Conservation (phyloP, 2,329 filamentous ascomycete species). For the Magnaporthiopsis rhizophila region DNA sequence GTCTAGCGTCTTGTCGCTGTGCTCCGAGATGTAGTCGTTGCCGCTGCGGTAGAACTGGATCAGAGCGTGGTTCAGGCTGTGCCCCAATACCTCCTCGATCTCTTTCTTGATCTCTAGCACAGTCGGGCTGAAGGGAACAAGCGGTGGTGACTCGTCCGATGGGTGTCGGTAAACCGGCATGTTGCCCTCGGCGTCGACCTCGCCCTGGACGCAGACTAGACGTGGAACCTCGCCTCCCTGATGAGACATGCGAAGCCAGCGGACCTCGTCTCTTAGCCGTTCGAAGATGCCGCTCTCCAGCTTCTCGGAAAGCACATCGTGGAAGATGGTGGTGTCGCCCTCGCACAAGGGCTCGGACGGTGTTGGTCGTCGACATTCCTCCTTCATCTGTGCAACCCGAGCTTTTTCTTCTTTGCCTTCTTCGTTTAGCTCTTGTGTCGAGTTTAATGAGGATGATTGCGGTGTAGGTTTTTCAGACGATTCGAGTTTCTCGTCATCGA, state of each 20-base stretch:
- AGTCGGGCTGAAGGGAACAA: slow-evolving; percentile 66
- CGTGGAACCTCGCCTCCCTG: slow-evolving; percentile 86
- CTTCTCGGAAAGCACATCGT: slow-evolving; percentile 55
- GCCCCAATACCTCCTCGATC: slow-evolving; percentile 66
- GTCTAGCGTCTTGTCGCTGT: slow-evolving; percentile 94
- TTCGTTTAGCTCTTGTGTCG: neutral
- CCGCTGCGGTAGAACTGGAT: slow-evolving; percentile 91
- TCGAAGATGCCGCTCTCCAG: slow-evolving; percentile 58
- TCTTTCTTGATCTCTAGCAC: slow-evolving; percentile 60
- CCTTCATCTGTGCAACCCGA: neutral
- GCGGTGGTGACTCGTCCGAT: slow-evolving; percentile 73
- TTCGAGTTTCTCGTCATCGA: neutral
- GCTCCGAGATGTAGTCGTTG: slow-evolving; percentile 88
- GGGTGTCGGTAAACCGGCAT: slow-evolving; percentile 94
- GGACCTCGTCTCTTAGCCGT: slow-evolving; percentile 63
- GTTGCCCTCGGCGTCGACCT: slow-evolving; percentile 57
- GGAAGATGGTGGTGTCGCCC: slow-evolving; percentile 69
- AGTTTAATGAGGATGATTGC: neutral
- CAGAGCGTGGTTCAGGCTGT: slow-evolving; percentile 80
- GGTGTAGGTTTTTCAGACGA: neutral
- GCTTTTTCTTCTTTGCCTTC: neutral
- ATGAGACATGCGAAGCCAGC: slow-evolving; percentile 89
- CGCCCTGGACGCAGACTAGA: slow-evolving; percentile 82
- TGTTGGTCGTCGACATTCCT: neutral
- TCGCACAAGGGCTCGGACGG: slow-evolving; percentile 56